Base-by-base conservation (phyloP, 1,139 yeast genomes). In the Candida labiduridarum region DNA sequence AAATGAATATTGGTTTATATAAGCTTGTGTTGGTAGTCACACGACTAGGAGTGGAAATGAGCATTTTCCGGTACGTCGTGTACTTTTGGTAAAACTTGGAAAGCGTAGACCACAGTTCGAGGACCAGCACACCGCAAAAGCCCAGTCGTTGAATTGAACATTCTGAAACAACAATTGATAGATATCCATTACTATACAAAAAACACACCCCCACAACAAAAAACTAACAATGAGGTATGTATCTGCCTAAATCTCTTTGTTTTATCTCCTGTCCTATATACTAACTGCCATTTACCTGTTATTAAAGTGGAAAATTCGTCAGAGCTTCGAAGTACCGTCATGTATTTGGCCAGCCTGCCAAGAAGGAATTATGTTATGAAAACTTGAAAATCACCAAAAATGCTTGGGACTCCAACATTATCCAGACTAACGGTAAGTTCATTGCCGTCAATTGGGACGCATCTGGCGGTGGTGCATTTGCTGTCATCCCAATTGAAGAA, bases 391-490 rank as follows among this genome's bases (percentile, higher is more conserved):
- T 86, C 50, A 89, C 96, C 59, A 85, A 89, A 66, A 92, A 91
- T 62, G 99, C 98, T 1, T 94, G 96, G 90, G 99, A 94, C 67
- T 89, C 97, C 46, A 92, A 92, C 66, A 78, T 94, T 57, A 80
- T 92, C 58, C 85, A 89, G 47, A 54, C 68, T 56, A 94, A 94
- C 66, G 95, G 97, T 33, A 86, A 87, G 67, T 94, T 83, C 63
- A 71, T 94, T 39, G 80, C 97, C 0, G 88, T 90, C 54, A 91
- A 90, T 67, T 91, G 97, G 97, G 91, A 89, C 54, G 79, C 97
- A 18, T 87, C 96, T 7, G 98, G 98, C 42, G 98, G 98, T 55
- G 99, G 99, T 49, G 95, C 98, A 0, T 92, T 94, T 75, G 97
- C 96, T 1, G 87, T 94, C 14, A 84, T 94, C 50, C 99, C 99